Evolutionary conservation across 1,139 yeast species (phyloP).

Genomic region (Lodderomyces metapsilosis): DNA sequence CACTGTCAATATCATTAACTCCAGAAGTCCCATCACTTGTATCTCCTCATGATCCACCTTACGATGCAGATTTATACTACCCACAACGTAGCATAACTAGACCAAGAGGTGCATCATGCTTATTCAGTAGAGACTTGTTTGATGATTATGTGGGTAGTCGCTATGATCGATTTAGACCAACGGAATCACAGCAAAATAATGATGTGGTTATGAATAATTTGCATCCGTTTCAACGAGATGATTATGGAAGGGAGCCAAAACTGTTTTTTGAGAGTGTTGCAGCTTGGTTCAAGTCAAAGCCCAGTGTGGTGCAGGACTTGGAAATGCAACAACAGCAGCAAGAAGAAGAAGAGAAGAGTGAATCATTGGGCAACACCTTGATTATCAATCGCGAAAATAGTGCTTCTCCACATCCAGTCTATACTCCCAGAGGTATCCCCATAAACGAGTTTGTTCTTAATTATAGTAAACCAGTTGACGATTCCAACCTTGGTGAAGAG

Average conservation of each 20-base stretch:
- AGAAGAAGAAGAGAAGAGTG: slow-evolving; percentile 4
- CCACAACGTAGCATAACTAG: slow-evolving; percentile 2
- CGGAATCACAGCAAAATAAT: slow-evolving; percentile 40
- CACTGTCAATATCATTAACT: slow-evolving; percentile 5
- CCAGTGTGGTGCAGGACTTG: slow-evolving; percentile 11
- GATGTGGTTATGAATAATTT: slow-evolving; percentile 33
- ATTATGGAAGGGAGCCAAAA: slow-evolving; percentile 9
- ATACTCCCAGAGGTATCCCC: slow-evolving; percentile 29
- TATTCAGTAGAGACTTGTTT: slow-evolving; percentile 27
- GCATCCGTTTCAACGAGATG: slow-evolving; percentile 39
- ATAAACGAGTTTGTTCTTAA: slow-evolving; percentile 21
- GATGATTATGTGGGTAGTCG: slow-evolving; percentile 50
- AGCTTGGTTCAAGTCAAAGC: slow-evolving; percentile 10
- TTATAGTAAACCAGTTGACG: slow-evolving; percentile 12
- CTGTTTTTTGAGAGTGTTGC: slow-evolving; percentile 6
- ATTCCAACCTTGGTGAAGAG: slow-evolving; percentile 11
- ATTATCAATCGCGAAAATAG: slow-evolving; percentile 8
- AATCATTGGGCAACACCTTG: slow-evolving; percentile 4
- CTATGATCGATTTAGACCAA: slow-evolving; percentile 52
- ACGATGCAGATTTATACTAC: slow-evolving; percentile 10
- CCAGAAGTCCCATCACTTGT: slow-evolving; percentile 4
- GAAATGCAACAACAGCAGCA: slow-evolving; percentile 3
- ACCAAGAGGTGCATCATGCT: slow-evolving; percentile 11
- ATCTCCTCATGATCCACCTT: slow-evolving; percentile 11
- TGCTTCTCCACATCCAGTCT: slow-evolving; percentile 14